Conservation (phyloP, 108 stramenopile species). For the Stephanodiscus minutulus region DNA sequence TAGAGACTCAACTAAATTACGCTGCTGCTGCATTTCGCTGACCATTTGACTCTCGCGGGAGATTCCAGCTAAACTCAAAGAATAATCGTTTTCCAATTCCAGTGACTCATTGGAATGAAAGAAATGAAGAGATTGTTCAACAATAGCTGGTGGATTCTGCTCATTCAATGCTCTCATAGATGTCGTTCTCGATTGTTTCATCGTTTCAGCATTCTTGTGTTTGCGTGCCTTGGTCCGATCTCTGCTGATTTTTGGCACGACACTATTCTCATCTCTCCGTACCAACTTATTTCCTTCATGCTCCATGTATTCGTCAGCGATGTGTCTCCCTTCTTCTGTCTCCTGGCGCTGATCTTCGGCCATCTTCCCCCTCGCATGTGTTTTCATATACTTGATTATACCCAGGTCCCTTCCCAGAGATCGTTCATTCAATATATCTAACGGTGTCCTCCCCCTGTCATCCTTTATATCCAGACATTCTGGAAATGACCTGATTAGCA, state of each 20-base stretch:
- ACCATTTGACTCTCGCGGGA: not conserved
- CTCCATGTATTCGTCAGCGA: not conserved
- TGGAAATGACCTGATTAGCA: slow-evolving; percentile 14
- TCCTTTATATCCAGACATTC: slow-evolving; percentile 21
- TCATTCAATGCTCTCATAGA: slow-evolving; percentile 35
- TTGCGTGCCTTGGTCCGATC: not conserved
- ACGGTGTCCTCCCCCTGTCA: slow-evolving; percentile 10
- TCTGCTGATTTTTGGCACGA: not conserved
- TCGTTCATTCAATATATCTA: slow-evolving; percentile 25
- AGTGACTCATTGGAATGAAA: not conserved
- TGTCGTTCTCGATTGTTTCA: slow-evolving; percentile 13
- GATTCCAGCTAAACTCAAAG: not conserved
- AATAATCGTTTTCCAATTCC: not conserved
- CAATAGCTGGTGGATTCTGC: not conserved
- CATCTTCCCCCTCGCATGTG: not conserved
- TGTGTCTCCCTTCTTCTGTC: not conserved
- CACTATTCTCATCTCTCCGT: not conserved
- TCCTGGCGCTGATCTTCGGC: not conserved
- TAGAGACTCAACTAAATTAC: not conserved
- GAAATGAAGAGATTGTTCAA: not conserved
- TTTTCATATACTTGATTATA: slow-evolving; percentile 20
- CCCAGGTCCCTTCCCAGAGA: not conserved
- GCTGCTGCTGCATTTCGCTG: not conserved
- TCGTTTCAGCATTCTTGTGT: not conserved
- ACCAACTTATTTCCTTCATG: not conserved